Percentiles rank a stretch among this genome's conserved stretches.
Evolutionary conservation across 306 rosid species (phyloP).

Genomic region (Elaeagnus macrophylla): DNA sequence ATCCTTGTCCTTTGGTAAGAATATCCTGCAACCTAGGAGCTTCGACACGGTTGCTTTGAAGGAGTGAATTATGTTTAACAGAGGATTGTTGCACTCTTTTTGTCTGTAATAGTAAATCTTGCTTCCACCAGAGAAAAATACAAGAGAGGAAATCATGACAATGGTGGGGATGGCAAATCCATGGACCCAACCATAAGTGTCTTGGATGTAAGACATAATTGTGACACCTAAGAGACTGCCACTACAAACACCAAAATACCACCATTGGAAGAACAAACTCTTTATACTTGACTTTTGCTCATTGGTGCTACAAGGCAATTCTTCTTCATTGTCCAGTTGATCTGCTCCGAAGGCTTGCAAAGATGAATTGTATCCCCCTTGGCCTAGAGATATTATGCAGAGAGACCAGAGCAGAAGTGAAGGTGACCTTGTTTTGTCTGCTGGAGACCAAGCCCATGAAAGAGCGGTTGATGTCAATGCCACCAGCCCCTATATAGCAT

Average conservation of each 20-base stretch:
- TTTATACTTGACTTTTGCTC: slow-evolving; percentile 38
- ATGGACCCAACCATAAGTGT: slow-evolving; percentile 77
- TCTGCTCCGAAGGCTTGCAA: slow-evolving; percentile 88
- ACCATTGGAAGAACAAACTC: slow-evolving; percentile 63
- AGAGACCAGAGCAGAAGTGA: slow-evolving; percentile 66
- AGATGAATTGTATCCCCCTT: slow-evolving; percentile 92
- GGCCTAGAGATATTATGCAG: slow-evolving; percentile 72
- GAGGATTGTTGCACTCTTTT: slow-evolving; percentile 23
- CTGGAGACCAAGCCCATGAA: slow-evolving; percentile 42
- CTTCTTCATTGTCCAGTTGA: slow-evolving; percentile 70
- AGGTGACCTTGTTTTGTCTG: slow-evolving; percentile 41
- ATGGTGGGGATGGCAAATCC: slow-evolving; percentile 81
- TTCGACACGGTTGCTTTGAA: slow-evolving; percentile 48
- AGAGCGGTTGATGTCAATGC: slow-evolving; percentile 75
- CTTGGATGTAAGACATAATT: slow-evolving; percentile 88
- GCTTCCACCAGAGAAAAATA: slow-evolving; percentile 59
- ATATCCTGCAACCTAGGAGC: slow-evolving; percentile 36
- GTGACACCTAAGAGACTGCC: slow-evolving; percentile 84
- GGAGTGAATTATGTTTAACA: slow-evolving; percentile 25
- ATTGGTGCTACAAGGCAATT: slow-evolving; percentile 48
- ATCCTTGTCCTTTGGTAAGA: slow-evolving; percentile 36
- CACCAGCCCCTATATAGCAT: slow-evolving; percentile 56
- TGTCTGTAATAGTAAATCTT: slow-evolving; percentile 47
- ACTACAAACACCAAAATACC: slow-evolving; percentile 84
- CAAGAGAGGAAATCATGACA: slow-evolving; percentile 48